These are phyloP conservation scores for Phanerochaete sordida DNA, from an alignment of 768 basidiomycete species.

Conservation along the genomic window DNA sequence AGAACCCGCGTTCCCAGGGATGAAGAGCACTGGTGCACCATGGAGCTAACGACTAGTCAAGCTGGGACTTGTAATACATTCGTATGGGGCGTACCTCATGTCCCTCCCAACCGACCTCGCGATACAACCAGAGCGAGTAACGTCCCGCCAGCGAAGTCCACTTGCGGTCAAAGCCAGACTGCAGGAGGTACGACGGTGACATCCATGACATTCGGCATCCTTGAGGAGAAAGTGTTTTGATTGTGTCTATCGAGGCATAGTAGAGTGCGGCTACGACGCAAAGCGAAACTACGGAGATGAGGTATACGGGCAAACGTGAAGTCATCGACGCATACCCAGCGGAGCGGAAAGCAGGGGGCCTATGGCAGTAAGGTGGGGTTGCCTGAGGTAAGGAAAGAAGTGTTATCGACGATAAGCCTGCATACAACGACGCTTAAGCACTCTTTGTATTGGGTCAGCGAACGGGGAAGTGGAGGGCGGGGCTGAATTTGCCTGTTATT, in stretches of 20 bases:
- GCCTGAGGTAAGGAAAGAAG: no score
- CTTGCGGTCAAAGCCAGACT: constrained; percentile 58
- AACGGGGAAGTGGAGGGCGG: background rate
- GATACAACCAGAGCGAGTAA: constrained; percentile 88
- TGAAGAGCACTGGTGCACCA: constrained; percentile 89
- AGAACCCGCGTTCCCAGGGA: constrained; percentile 96
- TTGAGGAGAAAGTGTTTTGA: constrained; percentile 70
- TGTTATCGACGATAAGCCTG: background rate
- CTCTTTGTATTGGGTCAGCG: background rate
- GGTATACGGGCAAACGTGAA: constrained; percentile 1
- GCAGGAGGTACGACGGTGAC: constrained; percentile 84
- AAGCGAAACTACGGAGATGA: constrained; percentile 11
- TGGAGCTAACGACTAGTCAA: constrained; percentile 21
- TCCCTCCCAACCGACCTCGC: constrained; percentile 83
- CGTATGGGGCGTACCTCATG: constrained; percentile 42
- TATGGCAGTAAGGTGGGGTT: background rate
- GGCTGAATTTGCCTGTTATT: background rate
- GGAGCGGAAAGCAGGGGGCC: background rate
- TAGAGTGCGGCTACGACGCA: constrained; percentile 23
- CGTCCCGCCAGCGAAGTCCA: constrained; percentile 71
- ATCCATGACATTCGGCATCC: constrained; percentile 97
- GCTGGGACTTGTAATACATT: background rate
- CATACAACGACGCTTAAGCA: background rate
- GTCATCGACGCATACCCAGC: constrained; percentile 1
- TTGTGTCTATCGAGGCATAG: constrained; percentile 31